Percentiles rank a stretch among this genome's conserved stretches.
Conservation (phyloP, 768 basidiomycete genomes). For the Tylopilus subfusipes region DNA sequence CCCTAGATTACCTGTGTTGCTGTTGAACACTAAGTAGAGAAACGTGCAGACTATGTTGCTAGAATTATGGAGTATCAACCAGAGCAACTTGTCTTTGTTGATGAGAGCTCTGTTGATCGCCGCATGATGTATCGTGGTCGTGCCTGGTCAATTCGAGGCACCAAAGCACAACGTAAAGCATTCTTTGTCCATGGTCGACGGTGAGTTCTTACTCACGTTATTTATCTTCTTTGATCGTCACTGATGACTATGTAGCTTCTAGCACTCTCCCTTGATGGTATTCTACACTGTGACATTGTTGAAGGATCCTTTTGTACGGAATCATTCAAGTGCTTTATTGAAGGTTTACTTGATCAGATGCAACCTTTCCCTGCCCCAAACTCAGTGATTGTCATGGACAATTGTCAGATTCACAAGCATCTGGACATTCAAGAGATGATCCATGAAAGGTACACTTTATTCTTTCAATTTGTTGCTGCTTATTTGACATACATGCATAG, state of each 20-base stretch:
- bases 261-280: not conserved
- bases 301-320: no score
- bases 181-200: not conserved
- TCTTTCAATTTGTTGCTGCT: no score
- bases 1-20: not conserved
- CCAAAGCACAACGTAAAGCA: not conserved
- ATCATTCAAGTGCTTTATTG: slow-evolving; percentile 32
- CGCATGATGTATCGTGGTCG: no score
- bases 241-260: not conserved
- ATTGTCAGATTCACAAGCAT: slow-evolving; percentile 34
- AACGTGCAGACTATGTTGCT: not conserved
- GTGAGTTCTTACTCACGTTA: no score
- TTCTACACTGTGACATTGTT: slow-evolving; percentile 2
- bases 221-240: not conserved
- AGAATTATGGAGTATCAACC: not conserved
- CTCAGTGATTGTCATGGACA: slow-evolving; percentile 40
- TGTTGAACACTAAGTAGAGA: not conserved
- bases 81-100: no score
- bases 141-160: no score
- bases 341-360: no score
- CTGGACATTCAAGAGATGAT: slow-evolving; percentile 28
- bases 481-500: no score
- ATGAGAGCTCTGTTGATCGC: no score
- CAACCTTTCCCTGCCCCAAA: no score
- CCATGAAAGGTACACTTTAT: slow-evolving; percentile 33